These are phyloP conservation scores for Penicillium roqueforti DNA, from an alignment of 495 filamentous ascomycete species.

Conservation along the genomic window DNA sequence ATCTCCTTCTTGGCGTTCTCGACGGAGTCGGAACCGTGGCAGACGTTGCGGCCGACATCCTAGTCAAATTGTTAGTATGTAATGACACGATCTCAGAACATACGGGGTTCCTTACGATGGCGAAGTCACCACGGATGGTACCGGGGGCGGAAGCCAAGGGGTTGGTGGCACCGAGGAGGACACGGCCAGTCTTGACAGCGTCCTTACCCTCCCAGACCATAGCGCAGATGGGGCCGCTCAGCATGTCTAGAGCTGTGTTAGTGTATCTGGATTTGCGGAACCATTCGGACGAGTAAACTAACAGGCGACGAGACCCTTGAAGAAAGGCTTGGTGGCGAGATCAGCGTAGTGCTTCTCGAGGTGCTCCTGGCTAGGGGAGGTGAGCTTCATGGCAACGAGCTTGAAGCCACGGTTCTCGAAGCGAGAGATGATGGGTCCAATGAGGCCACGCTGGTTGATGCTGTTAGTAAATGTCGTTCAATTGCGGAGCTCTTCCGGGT, in stretches of 20 bases:
- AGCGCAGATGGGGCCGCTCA: slow-evolving; percentile 90
- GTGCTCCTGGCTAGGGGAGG: slow-evolving; percentile 80
- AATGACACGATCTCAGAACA: not conserved
- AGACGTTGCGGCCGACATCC: slow-evolving; percentile 97
- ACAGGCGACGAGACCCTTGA: slow-evolving; percentile 87
- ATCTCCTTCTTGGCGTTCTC: slow-evolving; percentile 99
- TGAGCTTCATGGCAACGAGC: slow-evolving; percentile 95
- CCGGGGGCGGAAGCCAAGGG: slow-evolving; percentile 87
- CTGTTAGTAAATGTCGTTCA: slow-evolving; percentile 21
- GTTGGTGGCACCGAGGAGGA: slow-evolving; percentile 96
- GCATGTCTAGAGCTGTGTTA: slow-evolving; percentile 68
- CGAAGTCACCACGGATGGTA: slow-evolving; percentile 92
- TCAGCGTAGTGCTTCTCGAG: slow-evolving; percentile 97
- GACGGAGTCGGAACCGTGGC: slow-evolving; percentile 97
- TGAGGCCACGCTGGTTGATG: slow-evolving; percentile 74
- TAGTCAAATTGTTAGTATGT: slow-evolving; percentile 22
- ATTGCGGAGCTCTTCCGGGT: slow-evolving; percentile 13
- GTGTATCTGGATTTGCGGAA: not conserved
- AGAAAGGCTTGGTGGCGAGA: slow-evolving; percentile 92
- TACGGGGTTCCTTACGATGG: slow-evolving; percentile 46
- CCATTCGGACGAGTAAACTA: slow-evolving; percentile 26
- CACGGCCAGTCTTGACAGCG: slow-evolving; percentile 94
- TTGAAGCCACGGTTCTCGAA: slow-evolving; percentile 98
- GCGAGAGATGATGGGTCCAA: slow-evolving; percentile 93
- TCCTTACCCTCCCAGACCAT: slow-evolving; percentile 99